phyloP scores from a whole-genome alignment of 257 asterid species.

The Nyctanthes arbortristis region DNA sequence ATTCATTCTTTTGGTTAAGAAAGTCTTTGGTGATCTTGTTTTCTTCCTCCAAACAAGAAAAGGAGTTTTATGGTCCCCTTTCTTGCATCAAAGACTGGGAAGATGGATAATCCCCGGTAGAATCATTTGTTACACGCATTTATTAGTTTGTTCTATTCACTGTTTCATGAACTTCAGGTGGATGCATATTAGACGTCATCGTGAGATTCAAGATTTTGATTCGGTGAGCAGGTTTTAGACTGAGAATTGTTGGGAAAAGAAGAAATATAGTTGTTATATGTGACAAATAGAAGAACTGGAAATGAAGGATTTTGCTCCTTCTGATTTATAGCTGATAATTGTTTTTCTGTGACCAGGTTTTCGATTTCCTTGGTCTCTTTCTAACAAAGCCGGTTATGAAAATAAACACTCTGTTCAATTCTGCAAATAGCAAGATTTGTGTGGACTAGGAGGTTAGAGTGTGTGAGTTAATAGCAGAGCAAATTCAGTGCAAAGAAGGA shows the following conservation, averaged over 20 bases:
- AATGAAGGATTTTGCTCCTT: neutral
- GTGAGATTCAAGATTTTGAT: neutral
- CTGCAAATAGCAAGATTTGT: neutral
- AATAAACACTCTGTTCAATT: neutral
- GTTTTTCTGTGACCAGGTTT: no score
- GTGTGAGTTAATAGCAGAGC: neutral
- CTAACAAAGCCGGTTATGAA: neutral
- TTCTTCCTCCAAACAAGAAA: neutral
- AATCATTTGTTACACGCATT: neutral
- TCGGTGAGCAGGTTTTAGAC: neutral
- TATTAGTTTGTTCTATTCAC: neutral
- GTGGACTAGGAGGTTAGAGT: neutral
- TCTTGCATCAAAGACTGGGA: neutral
- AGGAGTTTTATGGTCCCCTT: neutral
- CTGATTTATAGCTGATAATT: neutral
- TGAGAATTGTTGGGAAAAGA: neutral
- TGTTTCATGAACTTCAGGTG: neutral
- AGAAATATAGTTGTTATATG: neutral
- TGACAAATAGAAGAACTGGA: conserved; percentile 5
- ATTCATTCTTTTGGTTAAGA: neutral
- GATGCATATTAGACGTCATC: neutral
- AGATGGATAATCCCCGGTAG: neutral
- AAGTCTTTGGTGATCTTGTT: neutral
- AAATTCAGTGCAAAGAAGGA: conserved; percentile 4
- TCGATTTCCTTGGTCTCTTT: no score